A percentile compares a stretch with the other conserved stretches of the same genome.
These are phyloP conservation scores for Cyclotella sp. DNA, from an alignment of 108 stramenopile genomes.

Conservation along the genomic window DNA sequence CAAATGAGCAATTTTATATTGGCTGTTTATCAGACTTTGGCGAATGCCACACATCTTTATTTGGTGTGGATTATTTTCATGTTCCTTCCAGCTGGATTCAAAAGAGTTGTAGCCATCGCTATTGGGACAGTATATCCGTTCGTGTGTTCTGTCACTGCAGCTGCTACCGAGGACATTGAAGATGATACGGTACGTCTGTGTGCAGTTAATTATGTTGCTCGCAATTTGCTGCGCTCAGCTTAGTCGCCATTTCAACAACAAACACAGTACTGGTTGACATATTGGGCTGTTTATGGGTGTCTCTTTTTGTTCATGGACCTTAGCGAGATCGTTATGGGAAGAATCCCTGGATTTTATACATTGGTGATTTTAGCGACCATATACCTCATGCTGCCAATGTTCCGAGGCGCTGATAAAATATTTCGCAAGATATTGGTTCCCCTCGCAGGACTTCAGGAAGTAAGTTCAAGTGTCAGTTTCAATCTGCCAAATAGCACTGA, in stretches of 20 bases:
- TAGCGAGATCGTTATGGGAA: constrained; percentile 58
- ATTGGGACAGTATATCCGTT: constrained; percentile 62
- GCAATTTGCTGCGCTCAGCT: constrained; percentile 3
- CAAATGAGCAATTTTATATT: constrained; percentile 34
- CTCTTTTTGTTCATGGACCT: constrained; percentile 62
- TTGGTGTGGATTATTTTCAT: constrained; percentile 59
- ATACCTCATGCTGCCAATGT: constrained; percentile 72
- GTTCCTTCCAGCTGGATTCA: constrained; percentile 51
- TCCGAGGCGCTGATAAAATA: constrained; percentile 65
- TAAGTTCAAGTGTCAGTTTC: not conserved
- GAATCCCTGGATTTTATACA: constrained; percentile 62
- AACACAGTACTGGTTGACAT: constrained; percentile 44
- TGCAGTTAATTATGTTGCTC: not conserved
- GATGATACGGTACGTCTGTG: constrained; percentile 50
- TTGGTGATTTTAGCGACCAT: constrained; percentile 52
- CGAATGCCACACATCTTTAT: constrained; percentile 57
- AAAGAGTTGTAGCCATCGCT: constrained; percentile 52
- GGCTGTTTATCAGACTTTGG: constrained; percentile 21
- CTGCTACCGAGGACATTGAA: constrained; percentile 52
- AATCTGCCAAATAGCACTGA: too few relatives aligned
- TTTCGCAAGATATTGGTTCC: constrained; percentile 69
- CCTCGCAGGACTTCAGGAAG: constrained; percentile 62
- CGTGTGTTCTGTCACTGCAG: constrained; percentile 43
- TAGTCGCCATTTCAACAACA: not conserved
- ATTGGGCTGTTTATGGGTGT: constrained; percentile 57